Conservation (phyloP, 1,139 yeast genomes). For the Protomyces inouyei region DNA sequence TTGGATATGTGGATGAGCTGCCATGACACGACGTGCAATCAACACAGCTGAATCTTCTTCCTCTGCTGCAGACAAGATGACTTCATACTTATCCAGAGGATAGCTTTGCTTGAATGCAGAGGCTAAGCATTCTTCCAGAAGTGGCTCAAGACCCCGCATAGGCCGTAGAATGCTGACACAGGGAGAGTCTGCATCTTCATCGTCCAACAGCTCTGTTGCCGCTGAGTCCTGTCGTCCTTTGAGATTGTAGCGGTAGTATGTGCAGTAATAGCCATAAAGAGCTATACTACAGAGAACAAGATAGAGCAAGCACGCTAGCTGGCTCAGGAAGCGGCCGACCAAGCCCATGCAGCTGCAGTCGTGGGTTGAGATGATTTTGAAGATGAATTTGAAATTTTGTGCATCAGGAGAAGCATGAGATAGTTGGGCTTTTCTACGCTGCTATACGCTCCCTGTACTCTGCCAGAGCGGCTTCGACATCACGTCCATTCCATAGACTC, state of each 20-base stretch:
- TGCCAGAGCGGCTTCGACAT: neutral
- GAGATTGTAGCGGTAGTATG: neutral
- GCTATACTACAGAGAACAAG: neutral
- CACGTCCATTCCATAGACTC: slow-evolving; percentile 25
- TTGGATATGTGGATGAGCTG: slow-evolving; percentile 55
- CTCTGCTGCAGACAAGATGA: slow-evolving; percentile 70
- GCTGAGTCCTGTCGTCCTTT: neutral
- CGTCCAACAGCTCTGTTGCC: neutral
- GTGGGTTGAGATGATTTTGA: neutral
- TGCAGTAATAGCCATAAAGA: neutral
- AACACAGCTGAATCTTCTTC: slow-evolving; percentile 61
- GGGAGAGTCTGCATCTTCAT: slow-evolving; percentile 18
- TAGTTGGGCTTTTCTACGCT: neutral
- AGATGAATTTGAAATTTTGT: neutral
- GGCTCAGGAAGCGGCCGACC: neutral
- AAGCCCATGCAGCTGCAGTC: neutral
- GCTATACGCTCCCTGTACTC: neutral
- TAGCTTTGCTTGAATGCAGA: slow-evolving; percentile 67
- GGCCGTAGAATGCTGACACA: slow-evolving; percentile 83
- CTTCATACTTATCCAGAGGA: slow-evolving; percentile 55
- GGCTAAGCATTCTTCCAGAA: slow-evolving; percentile 60
- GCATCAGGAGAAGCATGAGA: neutral
- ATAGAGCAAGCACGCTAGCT: neutral
- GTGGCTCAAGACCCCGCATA: slow-evolving; percentile 77
- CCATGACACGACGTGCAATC: slow-evolving; percentile 50